Evolutionary conservation across 2,329 filamentous ascomycete species (phyloP).

Genomic region (Talaromyces sp.): DNA sequence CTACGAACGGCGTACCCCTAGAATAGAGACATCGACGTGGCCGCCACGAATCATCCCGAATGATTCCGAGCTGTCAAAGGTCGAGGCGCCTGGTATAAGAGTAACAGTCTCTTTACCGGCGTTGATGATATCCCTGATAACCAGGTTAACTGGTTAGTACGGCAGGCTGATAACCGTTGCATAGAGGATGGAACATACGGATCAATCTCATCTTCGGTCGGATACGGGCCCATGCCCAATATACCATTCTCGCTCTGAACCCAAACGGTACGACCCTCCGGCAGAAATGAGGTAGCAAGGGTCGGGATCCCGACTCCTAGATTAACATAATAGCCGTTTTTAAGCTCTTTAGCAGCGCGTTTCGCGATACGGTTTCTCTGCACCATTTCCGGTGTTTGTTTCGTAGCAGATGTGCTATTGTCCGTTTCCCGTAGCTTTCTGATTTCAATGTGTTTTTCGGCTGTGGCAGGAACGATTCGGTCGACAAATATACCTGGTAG

Average conservation of each 20-base stretch:
- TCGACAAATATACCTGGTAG: conserved; percentile 89
- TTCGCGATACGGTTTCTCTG: conserved; percentile 79
- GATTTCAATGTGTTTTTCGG: conserved; percentile 74
- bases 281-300: conserved; percentile 78
- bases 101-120: conserved; percentile 91
- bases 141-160: not conserved
- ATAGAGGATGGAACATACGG: conserved; percentile 32
- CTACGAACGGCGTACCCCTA: conserved; percentile 67
- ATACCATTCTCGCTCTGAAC: conserved; percentile 79
- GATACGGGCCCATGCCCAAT: conserved; percentile 66
- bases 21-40: conserved; percentile 76
- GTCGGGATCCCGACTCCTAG: conserved; percentile 91
- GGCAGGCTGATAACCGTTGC: not conserved
- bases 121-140: conserved; percentile 67
- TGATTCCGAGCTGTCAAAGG: conserved; percentile 81
- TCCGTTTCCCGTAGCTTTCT: conserved; percentile 73
- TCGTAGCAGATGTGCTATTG: conserved; percentile 66
- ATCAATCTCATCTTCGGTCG: conserved; percentile 69
- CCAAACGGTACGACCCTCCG: conserved; percentile 70
- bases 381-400: conserved; percentile 55
- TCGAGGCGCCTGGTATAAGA: conserved; percentile 68
- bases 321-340: conserved; percentile 87
- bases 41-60: conserved; percentile 90
- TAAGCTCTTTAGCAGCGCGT: conserved; percentile 73
- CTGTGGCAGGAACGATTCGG: conserved; percentile 75